phyloP scores from a whole-genome alignment of 495 filamentous ascomycete genomes.

The Copromyces sp. region DNA sequence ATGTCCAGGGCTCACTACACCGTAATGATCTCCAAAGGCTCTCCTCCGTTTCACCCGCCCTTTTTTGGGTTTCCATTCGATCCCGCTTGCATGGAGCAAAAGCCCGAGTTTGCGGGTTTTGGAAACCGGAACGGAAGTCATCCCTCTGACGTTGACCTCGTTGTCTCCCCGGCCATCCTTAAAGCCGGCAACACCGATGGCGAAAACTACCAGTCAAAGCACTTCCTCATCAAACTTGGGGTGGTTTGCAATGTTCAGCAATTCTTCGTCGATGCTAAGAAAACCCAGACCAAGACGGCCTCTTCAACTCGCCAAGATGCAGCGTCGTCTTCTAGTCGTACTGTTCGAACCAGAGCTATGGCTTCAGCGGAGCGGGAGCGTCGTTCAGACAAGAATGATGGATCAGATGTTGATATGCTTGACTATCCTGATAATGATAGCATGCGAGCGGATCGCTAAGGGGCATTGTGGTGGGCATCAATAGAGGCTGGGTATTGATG shows the following conservation, averaged over 20 bases:
- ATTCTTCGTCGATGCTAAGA: neutral
- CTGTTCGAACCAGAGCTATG: too few relatives aligned
- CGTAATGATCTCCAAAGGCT: slow-evolving; percentile 2
- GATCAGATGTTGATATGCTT: too few relatives aligned
- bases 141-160: neutral
- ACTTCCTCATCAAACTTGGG: slow-evolving; percentile 8
- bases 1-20: slow-evolving; percentile 4
- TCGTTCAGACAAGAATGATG: too few relatives aligned
- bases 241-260: neutral
- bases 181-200: slow-evolving; percentile 9
- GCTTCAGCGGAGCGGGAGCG: too few relatives aligned
- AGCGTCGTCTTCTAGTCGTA: too few relatives aligned
- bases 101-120: neutral
- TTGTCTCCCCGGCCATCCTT: slow-evolving; percentile 6
- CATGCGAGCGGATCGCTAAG: too few relatives aligned
- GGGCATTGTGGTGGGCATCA: too few relatives aligned
- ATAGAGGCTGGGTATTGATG: too few relatives aligned
- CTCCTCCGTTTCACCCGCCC: neutral
- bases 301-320: too few relatives aligned
- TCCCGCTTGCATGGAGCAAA: slow-evolving; percentile 1
- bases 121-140: neutral
- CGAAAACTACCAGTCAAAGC: neutral
- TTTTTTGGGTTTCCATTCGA: neutral
- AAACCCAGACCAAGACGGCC: too few relatives aligned
- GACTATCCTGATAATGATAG: too few relatives aligned